These are phyloP conservation scores for Diaporthe sp. DNA, from an alignment of 2,329 filamentous ascomycete genomes.

Conservation along the genomic window DNA sequence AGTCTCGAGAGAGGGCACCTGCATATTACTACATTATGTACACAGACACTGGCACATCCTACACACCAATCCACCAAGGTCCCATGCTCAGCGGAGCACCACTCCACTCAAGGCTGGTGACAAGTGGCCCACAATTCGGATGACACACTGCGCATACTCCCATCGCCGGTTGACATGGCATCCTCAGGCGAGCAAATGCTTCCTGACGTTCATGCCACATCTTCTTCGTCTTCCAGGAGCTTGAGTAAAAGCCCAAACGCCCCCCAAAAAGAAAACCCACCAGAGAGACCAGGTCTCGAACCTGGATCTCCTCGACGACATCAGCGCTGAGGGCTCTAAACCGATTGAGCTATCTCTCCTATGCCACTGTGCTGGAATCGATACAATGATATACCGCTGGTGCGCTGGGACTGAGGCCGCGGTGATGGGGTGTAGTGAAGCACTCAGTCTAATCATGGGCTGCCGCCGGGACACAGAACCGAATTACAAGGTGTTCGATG, in stretches of 20 bases:
- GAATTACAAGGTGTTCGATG: not conserved
- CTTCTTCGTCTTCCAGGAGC: not conserved
- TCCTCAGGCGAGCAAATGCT: not conserved
- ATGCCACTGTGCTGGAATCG: not conserved
- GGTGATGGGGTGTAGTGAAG: too few species aligned
- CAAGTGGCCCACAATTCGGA: not conserved
- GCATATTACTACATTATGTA: not conserved
- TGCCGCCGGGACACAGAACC: not conserved
- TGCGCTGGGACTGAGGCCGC: not conserved
- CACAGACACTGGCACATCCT: not conserved
- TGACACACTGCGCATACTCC: not conserved
- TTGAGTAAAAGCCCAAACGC: not conserved
- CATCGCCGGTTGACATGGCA: not conserved
- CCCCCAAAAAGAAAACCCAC: not conserved
- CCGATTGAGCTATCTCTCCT: constrained; percentile 2
- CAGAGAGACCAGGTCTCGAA: not conserved
- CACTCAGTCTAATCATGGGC: not conserved
- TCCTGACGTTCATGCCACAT: not conserved
- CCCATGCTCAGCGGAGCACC: not conserved
- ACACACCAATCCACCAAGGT: not conserved
- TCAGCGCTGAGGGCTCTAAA: not conserved
- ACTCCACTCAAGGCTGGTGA: not conserved
- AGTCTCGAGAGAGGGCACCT: not conserved
- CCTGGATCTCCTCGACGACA: not conserved
- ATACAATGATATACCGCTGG: not conserved